A percentile compares a stretch with the other conserved stretches of the same genome.
Conservation (phyloP, 116 monocot genomes). For the Phalaenopsis hybrid region DNA sequence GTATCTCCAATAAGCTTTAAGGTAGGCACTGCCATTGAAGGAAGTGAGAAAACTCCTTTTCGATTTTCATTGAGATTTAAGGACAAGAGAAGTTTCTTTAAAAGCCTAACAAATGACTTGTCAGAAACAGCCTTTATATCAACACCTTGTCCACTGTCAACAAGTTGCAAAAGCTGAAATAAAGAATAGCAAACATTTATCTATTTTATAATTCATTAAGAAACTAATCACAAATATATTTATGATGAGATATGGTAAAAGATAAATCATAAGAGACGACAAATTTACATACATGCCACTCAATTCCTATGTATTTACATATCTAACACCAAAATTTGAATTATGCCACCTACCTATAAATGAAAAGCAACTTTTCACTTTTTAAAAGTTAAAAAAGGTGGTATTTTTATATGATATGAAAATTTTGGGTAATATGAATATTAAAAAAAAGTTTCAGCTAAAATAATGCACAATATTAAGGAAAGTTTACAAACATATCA, state of each 20-base stretch:
- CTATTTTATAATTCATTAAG: background rate
- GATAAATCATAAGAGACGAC: background rate
- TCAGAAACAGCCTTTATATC: slow-evolving; percentile 72
- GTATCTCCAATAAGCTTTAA: slow-evolving; percentile 40
- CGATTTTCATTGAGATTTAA: slow-evolving; percentile 49
- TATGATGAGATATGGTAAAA: background rate
- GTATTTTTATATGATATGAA: too few species aligned
- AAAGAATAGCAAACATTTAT: background rate
- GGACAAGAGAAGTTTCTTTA: slow-evolving; percentile 63
- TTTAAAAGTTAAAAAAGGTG: too few species aligned
- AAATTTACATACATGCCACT: too few species aligned
- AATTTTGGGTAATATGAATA: too few species aligned
- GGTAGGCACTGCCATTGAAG: slow-evolving; percentile 31
- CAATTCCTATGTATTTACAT: too few species aligned
- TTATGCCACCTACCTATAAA: too few species aligned
- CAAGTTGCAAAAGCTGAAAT: slow-evolving; percentile 78
- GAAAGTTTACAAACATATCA: too few species aligned
- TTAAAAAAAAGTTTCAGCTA: too few species aligned
- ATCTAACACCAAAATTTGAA: too few species aligned
- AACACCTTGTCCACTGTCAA: slow-evolving; percentile 90
- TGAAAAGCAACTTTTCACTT: too few species aligned
- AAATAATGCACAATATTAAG: too few species aligned
- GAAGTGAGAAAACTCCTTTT: slow-evolving; percentile 49
- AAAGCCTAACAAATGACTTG: slow-evolving; percentile 43
- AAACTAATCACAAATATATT: background rate